phyloP scores from a whole-genome alignment of 2,329 filamentous ascomycete species.

The Zopfia rhizophila region DNA sequence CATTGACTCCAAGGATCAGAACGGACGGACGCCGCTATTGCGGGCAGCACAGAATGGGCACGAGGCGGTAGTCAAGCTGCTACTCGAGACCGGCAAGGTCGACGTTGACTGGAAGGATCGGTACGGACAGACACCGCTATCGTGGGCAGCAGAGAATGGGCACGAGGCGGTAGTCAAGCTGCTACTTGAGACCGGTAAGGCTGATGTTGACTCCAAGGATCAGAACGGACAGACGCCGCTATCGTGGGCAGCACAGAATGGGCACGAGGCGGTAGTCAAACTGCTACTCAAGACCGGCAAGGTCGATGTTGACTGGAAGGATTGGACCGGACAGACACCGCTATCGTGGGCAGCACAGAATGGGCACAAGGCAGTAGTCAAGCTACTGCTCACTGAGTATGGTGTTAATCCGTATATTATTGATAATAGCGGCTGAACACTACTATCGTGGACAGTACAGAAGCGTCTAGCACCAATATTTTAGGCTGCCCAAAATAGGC shows the following conservation, averaged over 20 bases:
- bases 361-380: constrained; percentile 7
- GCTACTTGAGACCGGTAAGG: constrained; percentile 18
- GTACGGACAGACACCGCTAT: constrained; percentile 5
- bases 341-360: constrained; percentile 3
- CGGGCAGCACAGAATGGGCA: constrained; percentile 7
- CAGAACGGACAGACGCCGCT: constrained; percentile 12
- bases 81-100: constrained; percentile 9
- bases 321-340: constrained; percentile 8
- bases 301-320: constrained; percentile 7
- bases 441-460: constrained; percentile 1
- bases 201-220: constrained; percentile 19
- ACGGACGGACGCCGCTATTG: background rate
- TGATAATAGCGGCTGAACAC: background rate
- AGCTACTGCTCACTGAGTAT: constrained; percentile 7
- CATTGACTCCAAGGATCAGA: background rate
- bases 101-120: constrained; percentile 7
- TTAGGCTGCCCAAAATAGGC: constrained; percentile 11
- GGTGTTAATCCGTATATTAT: background rate
- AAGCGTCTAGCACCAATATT: background rate
- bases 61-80: constrained; percentile 8
- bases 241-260: constrained; percentile 9
- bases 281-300: constrained; percentile 14
- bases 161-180: constrained; percentile 14
- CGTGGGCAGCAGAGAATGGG: constrained; percentile 11
- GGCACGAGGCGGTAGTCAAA: constrained; percentile 5